Conservation (phyloP, 495 filamentous ascomycete genomes). For the Endocarpon pusillum region DNA sequence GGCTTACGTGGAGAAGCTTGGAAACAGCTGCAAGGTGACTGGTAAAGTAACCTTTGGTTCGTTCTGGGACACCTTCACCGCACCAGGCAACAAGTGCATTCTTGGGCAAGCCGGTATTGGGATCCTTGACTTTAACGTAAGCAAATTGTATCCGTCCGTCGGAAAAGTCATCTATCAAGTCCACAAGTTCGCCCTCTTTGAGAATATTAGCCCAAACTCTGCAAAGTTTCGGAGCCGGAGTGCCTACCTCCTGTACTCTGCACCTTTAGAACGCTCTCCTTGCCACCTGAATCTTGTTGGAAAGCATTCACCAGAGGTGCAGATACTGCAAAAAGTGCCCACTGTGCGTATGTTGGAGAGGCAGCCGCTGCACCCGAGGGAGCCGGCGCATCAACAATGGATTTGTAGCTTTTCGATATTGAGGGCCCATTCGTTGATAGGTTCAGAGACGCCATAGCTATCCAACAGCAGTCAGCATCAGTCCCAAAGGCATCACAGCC, state of each 20-base stretch:
- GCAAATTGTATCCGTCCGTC: slow-evolving; percentile 95
- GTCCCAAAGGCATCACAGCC: no score
- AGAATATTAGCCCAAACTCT: slow-evolving; percentile 2
- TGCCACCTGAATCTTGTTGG: slow-evolving; percentile 59
- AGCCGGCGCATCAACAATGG: slow-evolving; percentile 56
- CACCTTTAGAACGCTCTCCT: slow-evolving; percentile 90
- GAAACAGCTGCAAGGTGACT: slow-evolving; percentile 78
- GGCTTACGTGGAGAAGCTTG: slow-evolving; percentile 64
- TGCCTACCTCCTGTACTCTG: slow-evolving; percentile 76
- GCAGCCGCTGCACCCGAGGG: slow-evolving; percentile 45
- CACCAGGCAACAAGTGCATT: slow-evolving; percentile 93
- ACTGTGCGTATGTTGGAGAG: slow-evolving; percentile 60
- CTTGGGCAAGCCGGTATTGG: slow-evolving; percentile 82
- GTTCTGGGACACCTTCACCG: slow-evolving; percentile 92
- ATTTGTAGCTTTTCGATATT: slow-evolving; percentile 82
- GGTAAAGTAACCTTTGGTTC: slow-evolving; percentile 95
- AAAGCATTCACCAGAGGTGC: slow-evolving; percentile 83
- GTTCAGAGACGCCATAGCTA: slow-evolving; percentile 82
- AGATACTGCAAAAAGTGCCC: slow-evolving; percentile 84
- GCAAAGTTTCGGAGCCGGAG: no score
- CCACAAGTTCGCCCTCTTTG: slow-evolving; percentile 83
- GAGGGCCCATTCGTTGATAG: slow-evolving; percentile 78
- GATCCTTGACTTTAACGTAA: slow-evolving; percentile 89
- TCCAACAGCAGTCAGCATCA: no score
- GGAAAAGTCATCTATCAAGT: slow-evolving; percentile 93